Base-by-base conservation (phyloP, 2,329 filamentous ascomycete genomes). In the Ceratocystis huliohia region DNA sequence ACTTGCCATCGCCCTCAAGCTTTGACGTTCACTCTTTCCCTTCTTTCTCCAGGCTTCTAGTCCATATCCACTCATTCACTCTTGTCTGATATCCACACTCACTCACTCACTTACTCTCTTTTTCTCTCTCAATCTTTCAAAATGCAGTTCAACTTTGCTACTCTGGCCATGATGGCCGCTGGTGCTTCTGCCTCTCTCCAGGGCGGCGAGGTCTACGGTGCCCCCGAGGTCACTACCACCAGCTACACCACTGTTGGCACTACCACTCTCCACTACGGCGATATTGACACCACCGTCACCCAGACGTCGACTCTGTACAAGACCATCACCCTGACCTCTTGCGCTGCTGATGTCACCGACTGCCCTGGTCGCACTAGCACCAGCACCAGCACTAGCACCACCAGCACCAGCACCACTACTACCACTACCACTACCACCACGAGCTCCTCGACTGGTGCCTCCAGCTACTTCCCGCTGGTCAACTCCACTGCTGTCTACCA, bases 251-350 rank as follows among this genome's bases (percentile, higher is more conserved):
- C 37, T 44, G 65, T 45, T 4, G 56, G 17, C 25, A 59, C 15
- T 61, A 61, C 48, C 48, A 53, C 61, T 41, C 46, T 48, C 33
- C 46, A 45, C 48, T 66, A 63, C 48, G 67, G 25, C 37, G 57
- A 61, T 22, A 30, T 44, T 46, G 67, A 66, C 53, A 57, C 33
- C 41, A 69, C 66, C 57, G 66, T 65, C 25, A 68, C 68, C 44
- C 65, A 65, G 50, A 68, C 68, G 53, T 67, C 65, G 22, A 69
- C 68, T 62, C 56, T 66, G 57, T 68, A 64, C 63, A 68, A 67
- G 64, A 69, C 68, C 25, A 46, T 69, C 61, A 69, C 68, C 25
- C 65, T 69, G 22, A 69, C 68, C 20, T 68, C 67, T 37, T 69
- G 68, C 65, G 65, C 57, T 30, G 30, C 67, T 41, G 68, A 69